A percentile compares a stretch with the other conserved stretches of the same genome.
Conservation (phyloP, 2,329 filamentous ascomycete genomes). For the Stagonosporopsis tanaceti region DNA sequence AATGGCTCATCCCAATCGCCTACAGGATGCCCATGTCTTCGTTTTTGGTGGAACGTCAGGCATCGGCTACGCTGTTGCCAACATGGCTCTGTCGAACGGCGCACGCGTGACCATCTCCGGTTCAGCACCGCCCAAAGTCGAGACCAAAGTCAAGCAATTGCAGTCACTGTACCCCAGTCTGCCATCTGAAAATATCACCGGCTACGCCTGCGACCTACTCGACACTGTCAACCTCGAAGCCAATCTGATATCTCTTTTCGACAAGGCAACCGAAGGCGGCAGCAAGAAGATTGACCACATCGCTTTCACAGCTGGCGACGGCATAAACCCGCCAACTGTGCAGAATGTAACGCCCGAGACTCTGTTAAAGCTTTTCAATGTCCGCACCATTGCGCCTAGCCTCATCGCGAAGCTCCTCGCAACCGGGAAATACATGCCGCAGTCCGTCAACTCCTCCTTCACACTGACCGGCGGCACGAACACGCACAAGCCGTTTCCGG, state of each 20-base stretch:
- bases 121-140: conserved; percentile 61
- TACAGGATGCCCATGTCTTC: conserved; percentile 60
- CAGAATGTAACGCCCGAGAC: conserved; percentile 33
- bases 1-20: conserved; percentile 56
- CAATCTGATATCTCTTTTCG: conserved; percentile 38
- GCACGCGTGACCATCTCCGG: conserved; percentile 67
- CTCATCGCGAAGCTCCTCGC: conserved; percentile 53
- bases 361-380: conserved; percentile 31
- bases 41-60: conserved; percentile 71
- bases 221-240: conserved; percentile 38
- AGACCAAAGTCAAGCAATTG: conserved; percentile 58
- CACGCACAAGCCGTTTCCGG: conserved; percentile 44
- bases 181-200: conserved; percentile 28
- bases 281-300: conserved; percentile 45
- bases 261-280: conserved; percentile 37
- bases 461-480: conserved; percentile 53
- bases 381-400: conserved; percentile 48
- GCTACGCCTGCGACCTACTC: conserved; percentile 39
- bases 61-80: conserved; percentile 69
- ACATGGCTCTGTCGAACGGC: conserved; percentile 63
- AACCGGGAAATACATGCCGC: conserved; percentile 45
- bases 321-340: conserved; percentile 29
- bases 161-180: conserved; percentile 50
- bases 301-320: conserved; percentile 42
- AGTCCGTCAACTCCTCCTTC: conserved; percentile 41